Evolutionary conservation across 768 basidiomycete species (phyloP), one percentile per base, ranked within the genome.

Genomic region (Pisolithus albus): DNA sequence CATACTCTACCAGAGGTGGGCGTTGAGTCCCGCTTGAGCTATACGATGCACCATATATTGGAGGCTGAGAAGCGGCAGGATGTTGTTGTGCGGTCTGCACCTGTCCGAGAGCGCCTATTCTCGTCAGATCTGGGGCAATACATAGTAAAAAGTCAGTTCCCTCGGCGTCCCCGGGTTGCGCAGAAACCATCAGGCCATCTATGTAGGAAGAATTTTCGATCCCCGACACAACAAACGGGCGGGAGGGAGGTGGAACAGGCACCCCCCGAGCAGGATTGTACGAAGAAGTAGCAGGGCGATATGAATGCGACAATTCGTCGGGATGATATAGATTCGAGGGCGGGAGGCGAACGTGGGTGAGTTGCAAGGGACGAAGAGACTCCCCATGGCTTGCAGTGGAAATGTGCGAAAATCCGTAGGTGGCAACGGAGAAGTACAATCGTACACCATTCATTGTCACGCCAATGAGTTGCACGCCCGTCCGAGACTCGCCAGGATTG

Each of bases 401-500:
- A 24, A 72, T 69, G 54, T 77, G 80, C 41, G 76, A 70, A 64
- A 81, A 84, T 21, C 72, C 70, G 47, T 70, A 68, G 0, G 70
- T 60, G 4, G 77, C 71, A 3, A 85, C 77, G 1, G 79, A 78
- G 63, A 96, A 92, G 72, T 90, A 97, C 1, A 95, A 74, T 46
- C 94, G 83, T 3, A 87, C 80, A 11, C 90, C 93, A 47, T 85
- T 92, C 26, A 77, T 73, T 21, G 92, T 92, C 44, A 94, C 70
- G 1, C 86, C 92, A 46, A 96, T 73, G 9, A 98, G 76, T 52
- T 90, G 88, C 11, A 88, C 70, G 13, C 80, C 81, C 23, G 78
- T 70, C 15, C 81, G 83, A 24, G 88, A 85, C 64, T 90, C 88
- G 11, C 74, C 67, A 9, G 75, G 75, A 38, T 80, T 75, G 36